Evolutionary conservation across 352 stramenopile genomes (phyloP), one percentile per base, ranked within the genome.

Genomic region (Blastocystis sp.): DNA sequence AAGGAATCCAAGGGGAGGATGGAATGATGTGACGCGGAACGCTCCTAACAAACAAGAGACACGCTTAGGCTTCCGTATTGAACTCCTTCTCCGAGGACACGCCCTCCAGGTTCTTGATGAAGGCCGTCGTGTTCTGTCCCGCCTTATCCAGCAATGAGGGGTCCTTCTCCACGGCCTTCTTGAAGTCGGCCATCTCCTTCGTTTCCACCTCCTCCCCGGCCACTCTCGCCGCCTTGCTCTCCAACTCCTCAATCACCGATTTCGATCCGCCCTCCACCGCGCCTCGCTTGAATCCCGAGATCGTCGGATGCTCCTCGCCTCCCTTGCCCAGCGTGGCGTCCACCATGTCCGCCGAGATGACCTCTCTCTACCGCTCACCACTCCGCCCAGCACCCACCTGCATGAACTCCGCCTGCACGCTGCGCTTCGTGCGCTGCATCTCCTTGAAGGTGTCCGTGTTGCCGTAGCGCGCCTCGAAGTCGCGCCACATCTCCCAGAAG

Each of bases 391-490:
- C 48, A 34, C 76, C 38, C 28, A 91, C 87, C 60, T 95, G 94
- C 76, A 94, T 96, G 90, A 98, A 98, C 80, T 97, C 93, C 60
- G 95, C 95, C 82, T 98, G 92, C 0, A 99, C 96, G 34, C 94
- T 96, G 48, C 96, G 94, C 91, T 99, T 98, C 71, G 98, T 95
- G 11, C 96, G 94, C 28, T 99, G 91, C 96, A 99, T 99, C 89
- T 99, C 97, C 24, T 97, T 90, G 91, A 98, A 99, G 17, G 96
- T 98, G 78, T 99, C 96, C 90, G 98, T 96, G 81, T 97, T 98
- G 19, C 97, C 97, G 90, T 99, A 84, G 3, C 34, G 60, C 52
- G 92, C 90, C 79, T 98, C 95, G 48, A 57, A 57, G 28, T 34
- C 28, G 89, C 96, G 92, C 97, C 97, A 99, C 14, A 94, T 89